Conservation (phyloP, 345 rosid genomes). For the Angophora floribunda region DNA sequence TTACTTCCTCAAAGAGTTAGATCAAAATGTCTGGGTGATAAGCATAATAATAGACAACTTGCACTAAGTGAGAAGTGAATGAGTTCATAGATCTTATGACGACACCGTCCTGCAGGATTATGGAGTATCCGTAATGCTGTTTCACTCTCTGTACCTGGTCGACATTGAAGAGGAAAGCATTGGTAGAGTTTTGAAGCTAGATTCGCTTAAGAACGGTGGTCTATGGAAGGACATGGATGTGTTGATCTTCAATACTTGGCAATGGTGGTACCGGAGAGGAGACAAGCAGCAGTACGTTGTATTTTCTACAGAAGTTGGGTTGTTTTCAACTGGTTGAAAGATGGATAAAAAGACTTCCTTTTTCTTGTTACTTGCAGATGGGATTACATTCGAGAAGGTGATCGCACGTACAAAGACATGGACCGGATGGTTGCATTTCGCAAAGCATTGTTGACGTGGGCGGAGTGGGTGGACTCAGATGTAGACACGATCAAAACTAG, state of each 20-base stretch:
- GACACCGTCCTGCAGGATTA: slow-evolving; percentile 29
- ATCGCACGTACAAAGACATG: slow-evolving; percentile 34
- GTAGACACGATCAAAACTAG: slow-evolving; percentile 49
- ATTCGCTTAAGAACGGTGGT: slow-evolving; percentile 29
- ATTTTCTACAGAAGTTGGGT: background rate
- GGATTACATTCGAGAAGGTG: slow-evolving; percentile 61
- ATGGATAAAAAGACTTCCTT: background rate
- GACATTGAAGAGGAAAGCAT: slow-evolving; percentile 30
- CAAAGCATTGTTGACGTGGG: slow-evolving; percentile 70
- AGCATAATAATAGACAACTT: background rate
- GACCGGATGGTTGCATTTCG: slow-evolving; percentile 71
- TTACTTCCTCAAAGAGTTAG: background rate
- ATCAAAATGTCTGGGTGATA: background rate
- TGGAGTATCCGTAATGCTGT: slow-evolving; percentile 27
- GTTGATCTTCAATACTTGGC: slow-evolving; percentile 62
- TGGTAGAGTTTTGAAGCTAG: slow-evolving; percentile 52
- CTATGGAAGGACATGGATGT: slow-evolving; percentile 47
- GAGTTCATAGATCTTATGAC: background rate
- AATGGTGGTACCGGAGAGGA: slow-evolving; percentile 63
- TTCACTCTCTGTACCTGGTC: slow-evolving; percentile 26
- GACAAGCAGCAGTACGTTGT: slow-evolving; percentile 41
- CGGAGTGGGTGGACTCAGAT: slow-evolving; percentile 73
- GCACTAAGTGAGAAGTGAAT: background rate
- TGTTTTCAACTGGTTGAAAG: background rate
- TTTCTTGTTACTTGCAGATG: slow-evolving; percentile 37